Conservation (phyloP, 2,329 filamentous ascomycete genomes). For the Tolypocladium ophioglossoides region DNA sequence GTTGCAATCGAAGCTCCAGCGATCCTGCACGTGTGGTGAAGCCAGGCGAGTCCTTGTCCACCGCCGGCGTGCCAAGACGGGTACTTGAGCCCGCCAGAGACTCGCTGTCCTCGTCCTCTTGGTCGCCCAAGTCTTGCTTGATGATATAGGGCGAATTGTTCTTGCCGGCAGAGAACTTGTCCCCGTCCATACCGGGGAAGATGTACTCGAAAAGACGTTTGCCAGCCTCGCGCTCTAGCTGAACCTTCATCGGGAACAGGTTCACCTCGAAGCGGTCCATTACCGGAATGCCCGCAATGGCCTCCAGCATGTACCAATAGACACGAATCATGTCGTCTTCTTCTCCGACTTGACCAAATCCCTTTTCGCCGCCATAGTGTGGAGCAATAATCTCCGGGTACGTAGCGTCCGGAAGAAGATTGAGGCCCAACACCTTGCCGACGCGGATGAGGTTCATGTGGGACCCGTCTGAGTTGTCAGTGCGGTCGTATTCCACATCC, state of each 20-base stretch:
- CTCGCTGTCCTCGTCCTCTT: conserved; percentile 40
- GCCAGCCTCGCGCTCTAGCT: conserved; percentile 85
- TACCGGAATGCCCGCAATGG: conserved; percentile 93
- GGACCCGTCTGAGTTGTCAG: conserved; percentile 93
- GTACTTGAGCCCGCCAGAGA: conserved; percentile 27
- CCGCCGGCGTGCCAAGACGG: conserved; percentile 23
- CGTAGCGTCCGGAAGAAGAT: conserved; percentile 78
- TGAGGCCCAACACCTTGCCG: conserved; percentile 77
- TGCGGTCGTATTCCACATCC: conserved; percentile 86
- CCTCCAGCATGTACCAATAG: conserved; percentile 97
- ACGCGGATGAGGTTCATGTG: conserved; percentile 90
- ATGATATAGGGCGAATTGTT: conserved; percentile 51
- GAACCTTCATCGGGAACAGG: conserved; percentile 84
- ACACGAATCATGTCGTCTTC: conserved; percentile 79
- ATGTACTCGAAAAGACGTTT: conserved; percentile 95
- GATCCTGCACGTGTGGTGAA: conserved; percentile 58
- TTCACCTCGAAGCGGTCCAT: conserved; percentile 96
- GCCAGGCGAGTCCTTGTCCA: conserved; percentile 36
- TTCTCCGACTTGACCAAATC: conserved; percentile 28
- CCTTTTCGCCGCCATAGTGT: conserved; percentile 60
- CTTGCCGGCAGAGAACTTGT: conserved; percentile 31
- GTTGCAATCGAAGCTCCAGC: conserved; percentile 71
- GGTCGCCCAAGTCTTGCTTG: conserved; percentile 23
- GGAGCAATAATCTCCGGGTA: conserved; percentile 96
- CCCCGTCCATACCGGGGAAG: conserved; percentile 73